Percentiles rank a stretch among this genome's conserved stretches.
phyloP scores from a whole-genome alignment of 805 yeast species.

The Candida pseudoglaebosa region DNA sequence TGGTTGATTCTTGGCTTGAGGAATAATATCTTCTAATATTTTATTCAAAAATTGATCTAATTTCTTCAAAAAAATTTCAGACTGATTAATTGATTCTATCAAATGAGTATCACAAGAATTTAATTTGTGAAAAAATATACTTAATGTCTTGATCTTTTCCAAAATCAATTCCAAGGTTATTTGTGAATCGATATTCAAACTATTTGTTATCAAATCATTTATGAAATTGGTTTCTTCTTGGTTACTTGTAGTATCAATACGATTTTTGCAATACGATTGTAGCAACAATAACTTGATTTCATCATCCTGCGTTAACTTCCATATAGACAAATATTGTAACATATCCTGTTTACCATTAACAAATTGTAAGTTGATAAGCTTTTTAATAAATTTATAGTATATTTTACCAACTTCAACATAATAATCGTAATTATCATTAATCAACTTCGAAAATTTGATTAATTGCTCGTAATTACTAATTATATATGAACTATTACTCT shows the following conservation, averaged over 20 bases:
- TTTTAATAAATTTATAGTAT: constrained; percentile 26
- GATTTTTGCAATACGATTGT: constrained; percentile 12
- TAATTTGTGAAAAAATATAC: constrained; percentile 16
- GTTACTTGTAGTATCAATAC: neutral
- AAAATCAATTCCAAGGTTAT: neutral
- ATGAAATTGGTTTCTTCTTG: constrained; percentile 1
- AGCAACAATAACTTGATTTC: constrained; percentile 21
- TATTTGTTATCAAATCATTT: neutral
- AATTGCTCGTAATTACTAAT: constrained; percentile 14
- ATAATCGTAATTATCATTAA: constrained; percentile 31
- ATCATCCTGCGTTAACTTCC: constrained; percentile 11
- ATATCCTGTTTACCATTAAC: constrained; percentile 3
- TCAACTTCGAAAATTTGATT: constrained; percentile 19
- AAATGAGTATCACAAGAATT: neutral
- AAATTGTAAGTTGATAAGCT: constrained; percentile 19
- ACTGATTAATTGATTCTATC: neutral
- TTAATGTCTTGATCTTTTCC: constrained; percentile 18
- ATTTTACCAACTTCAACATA: constrained; percentile 29
- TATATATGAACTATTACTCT: constrained; percentile 10
- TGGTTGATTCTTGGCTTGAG: constrained; percentile 1
- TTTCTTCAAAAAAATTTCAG: neutral
- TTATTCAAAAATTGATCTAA: constrained; percentile 8
- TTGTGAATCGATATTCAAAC: neutral
- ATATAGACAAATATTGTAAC: neutral
- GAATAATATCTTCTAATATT: constrained; percentile 4